phyloP scores from a whole-genome alignment of 2,329 filamentous ascomycete species.

The Botrytis hyacinthi region DNA sequence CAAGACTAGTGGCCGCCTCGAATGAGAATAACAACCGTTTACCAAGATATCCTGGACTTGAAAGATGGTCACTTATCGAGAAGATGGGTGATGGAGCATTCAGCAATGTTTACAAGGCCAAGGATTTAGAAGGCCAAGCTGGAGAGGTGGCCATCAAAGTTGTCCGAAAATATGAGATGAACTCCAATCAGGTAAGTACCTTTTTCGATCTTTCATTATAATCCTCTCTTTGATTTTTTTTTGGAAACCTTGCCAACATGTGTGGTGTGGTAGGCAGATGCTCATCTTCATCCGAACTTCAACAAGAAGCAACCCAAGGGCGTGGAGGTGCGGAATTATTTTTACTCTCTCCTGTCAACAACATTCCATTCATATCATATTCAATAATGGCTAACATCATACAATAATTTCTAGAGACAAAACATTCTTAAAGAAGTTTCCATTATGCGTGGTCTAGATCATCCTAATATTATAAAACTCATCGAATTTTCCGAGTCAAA shows the following conservation, averaged over 20 bases:
- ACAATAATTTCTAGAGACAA: constrained; percentile 62
- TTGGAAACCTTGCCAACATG: constrained; percentile 52
- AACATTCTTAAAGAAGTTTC: constrained; percentile 99
- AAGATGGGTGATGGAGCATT: constrained; percentile 99
- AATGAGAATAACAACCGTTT: constrained; percentile 82
- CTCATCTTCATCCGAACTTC: constrained; percentile 93
- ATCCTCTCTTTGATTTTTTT: constrained; percentile 29
- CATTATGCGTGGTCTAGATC: constrained; percentile 96
- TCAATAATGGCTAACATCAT: constrained; percentile 21
- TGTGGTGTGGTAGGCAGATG: constrained; percentile 69
- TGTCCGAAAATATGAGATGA: constrained; percentile 98
- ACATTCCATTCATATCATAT: background rate
- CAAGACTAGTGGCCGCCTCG: constrained; percentile 88
- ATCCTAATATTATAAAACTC: constrained; percentile 92
- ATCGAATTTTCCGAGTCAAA: constrained; percentile 90
- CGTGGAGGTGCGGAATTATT: constrained; percentile 79
- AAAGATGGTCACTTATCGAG: constrained; percentile 81
- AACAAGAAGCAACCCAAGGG: constrained; percentile 92
- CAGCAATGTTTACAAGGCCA: constrained; percentile 94
- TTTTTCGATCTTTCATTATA: constrained; percentile 34
- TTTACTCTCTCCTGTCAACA: constrained; percentile 34
- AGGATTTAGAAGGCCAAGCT: constrained; percentile 67
- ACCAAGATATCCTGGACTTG: constrained; percentile 79
- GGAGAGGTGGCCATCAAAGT: constrained; percentile 96
- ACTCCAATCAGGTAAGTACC: constrained; percentile 89